These are phyloP conservation scores for Collybia sp. DNA, from an alignment of 768 basidiomycete species.

Conservation along the genomic window DNA sequence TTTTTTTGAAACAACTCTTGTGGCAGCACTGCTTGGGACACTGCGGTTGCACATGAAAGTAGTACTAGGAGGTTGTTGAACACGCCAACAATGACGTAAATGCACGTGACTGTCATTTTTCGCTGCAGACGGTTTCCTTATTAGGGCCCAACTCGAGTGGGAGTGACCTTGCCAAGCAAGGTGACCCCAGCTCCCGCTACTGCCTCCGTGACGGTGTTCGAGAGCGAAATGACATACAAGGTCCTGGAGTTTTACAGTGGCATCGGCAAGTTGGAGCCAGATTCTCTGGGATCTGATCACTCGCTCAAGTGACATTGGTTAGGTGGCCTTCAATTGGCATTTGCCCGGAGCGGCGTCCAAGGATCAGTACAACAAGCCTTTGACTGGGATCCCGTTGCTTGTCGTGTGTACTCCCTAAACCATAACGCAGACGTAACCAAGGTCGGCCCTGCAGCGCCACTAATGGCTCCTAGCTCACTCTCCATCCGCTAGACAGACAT, in stretches of 20 bases:
- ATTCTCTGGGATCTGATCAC: not conserved
- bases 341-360: constrained; percentile 43
- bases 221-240: constrained; percentile 12
- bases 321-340: constrained; percentile 75
- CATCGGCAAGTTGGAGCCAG: constrained; percentile 47
- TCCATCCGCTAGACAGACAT: constrained; percentile 48
- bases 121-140: no score
- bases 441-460: constrained; percentile 26
- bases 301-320: constrained; percentile 1
- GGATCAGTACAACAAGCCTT: constrained; percentile 60
- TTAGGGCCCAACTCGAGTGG: no score
- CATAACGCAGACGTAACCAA: constrained; percentile 45
- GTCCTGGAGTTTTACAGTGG: constrained; percentile 75
- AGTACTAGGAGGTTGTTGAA: no score
- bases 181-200: constrained; percentile 1
- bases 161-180: no score
- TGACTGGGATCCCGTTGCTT: constrained; percentile 79
- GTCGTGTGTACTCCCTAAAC: constrained; percentile 65
- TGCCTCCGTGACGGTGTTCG: constrained; percentile 2
- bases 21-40: no score
- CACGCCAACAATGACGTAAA: no score
- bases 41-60: no score
- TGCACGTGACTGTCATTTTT: no score
- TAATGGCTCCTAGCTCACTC: not conserved
- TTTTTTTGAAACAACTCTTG: no score